Evolutionary conservation across 2,329 filamentous ascomycete genomes (phyloP).

Genomic region (Calonectria honghensis): DNA sequence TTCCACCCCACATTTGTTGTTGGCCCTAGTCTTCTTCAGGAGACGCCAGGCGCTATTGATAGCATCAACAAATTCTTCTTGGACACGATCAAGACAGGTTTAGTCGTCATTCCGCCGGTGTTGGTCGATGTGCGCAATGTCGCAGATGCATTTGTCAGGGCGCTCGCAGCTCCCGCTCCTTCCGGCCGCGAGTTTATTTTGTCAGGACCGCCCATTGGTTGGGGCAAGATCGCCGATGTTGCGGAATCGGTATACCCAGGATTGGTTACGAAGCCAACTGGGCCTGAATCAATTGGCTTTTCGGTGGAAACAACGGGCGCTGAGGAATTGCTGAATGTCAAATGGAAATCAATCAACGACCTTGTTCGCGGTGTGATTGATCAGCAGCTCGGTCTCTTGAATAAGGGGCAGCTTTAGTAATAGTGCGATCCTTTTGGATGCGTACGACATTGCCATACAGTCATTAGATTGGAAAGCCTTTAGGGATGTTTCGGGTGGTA

Average conservation of each 20-base stretch:
- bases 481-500: too few relatives aligned
- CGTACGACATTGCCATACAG: too few relatives aligned
- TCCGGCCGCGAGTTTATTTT: slow-evolving; percentile 4
- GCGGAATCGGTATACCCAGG: background rate
- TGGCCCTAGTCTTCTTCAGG: slow-evolving; percentile 2
- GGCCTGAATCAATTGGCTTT: background rate
- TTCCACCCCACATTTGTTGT: slow-evolving; percentile 13
- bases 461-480: too few relatives aligned
- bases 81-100: slow-evolving; percentile 1
- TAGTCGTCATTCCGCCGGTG: background rate
- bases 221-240: background rate
- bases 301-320: background rate
- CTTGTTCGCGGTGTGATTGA: slow-evolving; percentile 11
- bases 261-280: background rate
- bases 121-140: slow-evolving; percentile 11
- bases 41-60: background rate
- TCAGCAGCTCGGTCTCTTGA: background rate
- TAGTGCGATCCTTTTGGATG: too few relatives aligned
- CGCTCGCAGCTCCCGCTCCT: background rate
- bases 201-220: background rate
- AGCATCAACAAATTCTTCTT: slow-evolving; percentile 23
- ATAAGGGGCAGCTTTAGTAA: background rate
- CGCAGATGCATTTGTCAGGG: background rate
- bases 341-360: background rate
- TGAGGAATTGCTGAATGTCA: background rate